Percentiles rank a stretch among this genome's conserved stretches.
Conservation (phyloP, 306 rosid genomes). For the Albizia julibrissin region DNA sequence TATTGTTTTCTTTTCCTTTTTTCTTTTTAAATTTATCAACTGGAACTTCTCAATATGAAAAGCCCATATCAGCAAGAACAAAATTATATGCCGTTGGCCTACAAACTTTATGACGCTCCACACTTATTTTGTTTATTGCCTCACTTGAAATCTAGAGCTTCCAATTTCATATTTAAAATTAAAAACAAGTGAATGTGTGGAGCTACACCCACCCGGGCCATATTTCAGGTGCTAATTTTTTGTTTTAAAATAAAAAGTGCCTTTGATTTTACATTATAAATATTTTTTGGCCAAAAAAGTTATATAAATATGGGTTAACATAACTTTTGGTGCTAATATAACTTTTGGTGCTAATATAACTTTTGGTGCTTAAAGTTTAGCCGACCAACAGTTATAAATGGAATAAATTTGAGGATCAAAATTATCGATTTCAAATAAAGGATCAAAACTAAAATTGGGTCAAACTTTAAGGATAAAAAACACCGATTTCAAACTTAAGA, state of each 20-base stretch:
- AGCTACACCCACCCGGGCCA: neutral
- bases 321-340: no score
- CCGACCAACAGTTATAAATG: no score
- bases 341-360: no score
- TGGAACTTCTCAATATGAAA: neutral
- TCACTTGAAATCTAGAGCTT: neutral
- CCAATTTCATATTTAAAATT: neutral
- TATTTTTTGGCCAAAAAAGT: no score
- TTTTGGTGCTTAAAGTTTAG: no score
- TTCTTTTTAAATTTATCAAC: neutral
- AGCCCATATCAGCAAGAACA: neutral
- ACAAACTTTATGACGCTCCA: neutral
- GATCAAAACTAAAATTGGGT: no score
- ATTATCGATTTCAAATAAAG: no score
- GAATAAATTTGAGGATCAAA: no score
- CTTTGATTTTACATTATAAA: neutral
- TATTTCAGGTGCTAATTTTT: neutral
- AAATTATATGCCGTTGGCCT: no score
- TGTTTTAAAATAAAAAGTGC: neutral
- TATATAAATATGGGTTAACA: neutral
- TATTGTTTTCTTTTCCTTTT: neutral
- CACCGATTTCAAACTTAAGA: no score
- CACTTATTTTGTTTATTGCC: neutral
- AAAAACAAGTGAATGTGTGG: neutral
- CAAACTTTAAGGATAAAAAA: no score